Conservation (phyloP, 1,139 yeast genomes). For the Torulaspora pretoriensis region DNA sequence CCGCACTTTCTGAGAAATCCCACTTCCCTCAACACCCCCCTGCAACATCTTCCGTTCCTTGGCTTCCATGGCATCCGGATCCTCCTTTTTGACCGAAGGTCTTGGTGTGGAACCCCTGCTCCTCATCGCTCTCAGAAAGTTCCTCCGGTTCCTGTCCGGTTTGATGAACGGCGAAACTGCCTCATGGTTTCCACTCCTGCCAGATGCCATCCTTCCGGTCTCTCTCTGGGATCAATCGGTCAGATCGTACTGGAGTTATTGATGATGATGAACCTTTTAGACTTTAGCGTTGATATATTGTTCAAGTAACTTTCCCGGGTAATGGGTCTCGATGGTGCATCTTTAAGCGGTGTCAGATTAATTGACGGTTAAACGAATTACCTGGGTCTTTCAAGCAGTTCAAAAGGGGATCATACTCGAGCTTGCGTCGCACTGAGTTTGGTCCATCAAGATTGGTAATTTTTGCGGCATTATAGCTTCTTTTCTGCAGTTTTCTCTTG, state of each 20-base stretch:
- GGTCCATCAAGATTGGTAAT: too few species aligned
- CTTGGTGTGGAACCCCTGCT: slow-evolving; percentile 20
- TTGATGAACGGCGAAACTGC: slow-evolving; percentile 37
- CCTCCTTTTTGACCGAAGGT: slow-evolving; percentile 33
- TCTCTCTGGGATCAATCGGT: background rate
- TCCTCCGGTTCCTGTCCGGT: slow-evolving; percentile 36
- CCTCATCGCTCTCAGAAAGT: slow-evolving; percentile 32
- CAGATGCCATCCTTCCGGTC: slow-evolving; percentile 9
- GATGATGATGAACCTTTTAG: too few species aligned
- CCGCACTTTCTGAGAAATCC: slow-evolving; percentile 10
- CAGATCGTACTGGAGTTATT: background rate
- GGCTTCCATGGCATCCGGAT: slow-evolving; percentile 31
- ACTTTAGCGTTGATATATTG: too few species aligned
- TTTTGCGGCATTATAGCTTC: too few species aligned
- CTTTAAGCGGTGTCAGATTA: too few species aligned
- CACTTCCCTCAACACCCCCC: slow-evolving; percentile 24
- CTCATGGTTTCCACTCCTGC: slow-evolving; percentile 20
- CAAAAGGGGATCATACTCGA: too few species aligned
- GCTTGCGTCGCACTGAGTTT: too few species aligned
- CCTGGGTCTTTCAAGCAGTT: too few species aligned
- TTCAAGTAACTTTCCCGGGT: too few species aligned
- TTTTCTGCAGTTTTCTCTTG: too few species aligned
- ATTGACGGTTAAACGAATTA: too few species aligned
- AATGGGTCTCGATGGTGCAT: too few species aligned
- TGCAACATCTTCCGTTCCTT: slow-evolving; percentile 27